phyloP scores from a whole-genome alignment of 371 early-diverging fungal species.

The Apophysomyces sp. region DNA sequence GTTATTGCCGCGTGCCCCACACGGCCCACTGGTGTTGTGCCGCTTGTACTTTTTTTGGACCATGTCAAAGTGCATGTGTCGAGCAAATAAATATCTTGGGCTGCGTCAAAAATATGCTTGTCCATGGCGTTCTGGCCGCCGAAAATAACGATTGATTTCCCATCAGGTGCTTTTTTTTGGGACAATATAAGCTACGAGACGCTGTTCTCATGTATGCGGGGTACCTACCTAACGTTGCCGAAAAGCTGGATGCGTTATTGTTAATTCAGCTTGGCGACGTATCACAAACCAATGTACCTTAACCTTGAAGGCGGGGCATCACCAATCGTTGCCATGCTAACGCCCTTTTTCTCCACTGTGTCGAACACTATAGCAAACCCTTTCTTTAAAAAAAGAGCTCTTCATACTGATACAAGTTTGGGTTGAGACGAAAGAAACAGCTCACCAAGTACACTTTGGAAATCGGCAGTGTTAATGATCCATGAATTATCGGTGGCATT shows the following conservation, averaged over 20 bases:
- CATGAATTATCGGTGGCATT: not conserved
- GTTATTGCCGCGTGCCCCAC: constrained; percentile 36
- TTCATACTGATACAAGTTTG: no score
- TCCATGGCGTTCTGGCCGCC: constrained; percentile 23
- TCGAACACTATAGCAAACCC: constrained; percentile 16
- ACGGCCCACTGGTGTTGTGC: constrained; percentile 26
- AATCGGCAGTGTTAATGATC: constrained; percentile 10
- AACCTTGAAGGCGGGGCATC: constrained; percentile 14
- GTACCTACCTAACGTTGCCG: not conserved
- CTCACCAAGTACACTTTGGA: constrained; percentile 15
- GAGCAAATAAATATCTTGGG: constrained; percentile 30
- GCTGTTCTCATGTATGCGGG: not conserved
- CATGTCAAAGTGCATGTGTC: constrained; percentile 43
- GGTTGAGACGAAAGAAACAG: not conserved
- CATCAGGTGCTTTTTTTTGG: constrained; percentile 29
- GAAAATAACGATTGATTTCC: constrained; percentile 38
- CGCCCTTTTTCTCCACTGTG: constrained; percentile 7
- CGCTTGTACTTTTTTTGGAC: constrained; percentile 24
- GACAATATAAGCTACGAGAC: not conserved
- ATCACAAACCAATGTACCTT: not conserved
- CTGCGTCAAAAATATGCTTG: not conserved
- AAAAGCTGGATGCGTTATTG: not conserved
- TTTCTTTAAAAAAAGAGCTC: not conserved
- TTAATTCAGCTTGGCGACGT: not conserved
- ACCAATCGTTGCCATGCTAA: constrained; percentile 23